These are phyloP conservation scores for Silene latifolia DNA, from an alignment of 148 eudicot genomes.

Conservation along the genomic window DNA sequence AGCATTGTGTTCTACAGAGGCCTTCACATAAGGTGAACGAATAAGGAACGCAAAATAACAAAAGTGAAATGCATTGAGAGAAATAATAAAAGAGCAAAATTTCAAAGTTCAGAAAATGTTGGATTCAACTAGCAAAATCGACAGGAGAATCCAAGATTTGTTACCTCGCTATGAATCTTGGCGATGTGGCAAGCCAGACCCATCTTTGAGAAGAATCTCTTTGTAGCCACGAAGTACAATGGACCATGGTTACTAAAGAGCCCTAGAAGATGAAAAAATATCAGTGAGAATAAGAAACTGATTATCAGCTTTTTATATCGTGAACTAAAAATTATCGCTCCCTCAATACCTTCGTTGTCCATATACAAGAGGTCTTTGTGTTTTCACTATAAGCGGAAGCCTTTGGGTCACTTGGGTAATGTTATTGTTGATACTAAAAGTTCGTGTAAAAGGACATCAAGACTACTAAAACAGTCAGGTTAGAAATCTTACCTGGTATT, in stretches of 20 bases:
- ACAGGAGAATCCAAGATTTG: background rate
- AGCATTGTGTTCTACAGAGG: slow-evolving; percentile 89
- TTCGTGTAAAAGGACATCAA: background rate
- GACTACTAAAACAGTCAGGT: background rate
- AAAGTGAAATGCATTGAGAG: background rate
- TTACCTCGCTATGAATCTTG: slow-evolving; percentile 94
- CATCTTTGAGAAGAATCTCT: slow-evolving; percentile 85
- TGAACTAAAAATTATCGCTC: too few species aligned
- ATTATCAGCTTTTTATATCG: too few species aligned
- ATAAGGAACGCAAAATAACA: background rate
- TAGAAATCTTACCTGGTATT: slow-evolving; percentile 61
- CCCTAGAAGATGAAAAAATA: slow-evolving; percentile 32
- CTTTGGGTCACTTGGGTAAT: background rate
- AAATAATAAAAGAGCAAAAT: background rate
- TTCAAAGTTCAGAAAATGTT: background rate
- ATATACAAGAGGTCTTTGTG: too few species aligned
- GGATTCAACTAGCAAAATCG: background rate
- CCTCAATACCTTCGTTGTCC: background rate
- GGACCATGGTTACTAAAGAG: slow-evolving; percentile 96
- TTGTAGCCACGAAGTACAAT: slow-evolving; percentile 75
- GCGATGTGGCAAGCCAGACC: slow-evolving; percentile 96
- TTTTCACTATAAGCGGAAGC: too few species aligned
- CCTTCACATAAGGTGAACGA: slow-evolving; percentile 32
- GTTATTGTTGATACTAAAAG: background rate
- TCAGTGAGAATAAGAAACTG: too few species aligned